Base-by-base conservation (phyloP, 129 eudicot species). In the Tagetes erecta region DNA sequence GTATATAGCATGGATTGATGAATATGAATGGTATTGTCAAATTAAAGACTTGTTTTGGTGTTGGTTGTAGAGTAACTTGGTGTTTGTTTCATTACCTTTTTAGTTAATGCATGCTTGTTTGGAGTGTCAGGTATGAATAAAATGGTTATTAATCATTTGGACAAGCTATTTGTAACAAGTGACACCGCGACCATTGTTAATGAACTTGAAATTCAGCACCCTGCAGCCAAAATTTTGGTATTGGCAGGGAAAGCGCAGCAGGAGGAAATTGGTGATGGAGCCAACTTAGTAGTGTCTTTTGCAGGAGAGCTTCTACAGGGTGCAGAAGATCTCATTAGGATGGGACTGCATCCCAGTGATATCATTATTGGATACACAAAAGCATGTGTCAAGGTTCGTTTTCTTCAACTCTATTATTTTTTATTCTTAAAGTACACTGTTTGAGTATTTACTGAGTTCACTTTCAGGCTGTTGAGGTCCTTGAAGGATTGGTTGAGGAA, bases 141-240 rank as follows among this genome's bases (percentile, higher is more conserved):
- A 92, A 87, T 93, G 98, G 95, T 93, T 80, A 87, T 87, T 36
- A 93, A 90, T 82, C 98, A 93, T 80, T 84, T 93, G 82, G 98
- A 93, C 85, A 93, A 93, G 86, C 92, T 90, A 38, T 87, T 92
- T 72, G 83, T 93, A 69, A 93, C 96, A 44, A 93, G 86, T 71
- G 98, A 93, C 84, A 89, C 96, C 78, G 96, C 89, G 12, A 93
- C 98, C 2, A 93, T 93, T 27, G 95, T 93, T 12, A 93, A 86
- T 78, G 98, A 93, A 70, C 95, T 93, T 42, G 96, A 93, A 83
- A 85, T 93, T 62, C 96, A 90, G 85, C 98, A 90, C 75, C 96
- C 96, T 70, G 98, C 98, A 4, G 92, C 98, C 72, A 93, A 88
- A 73, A 2, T 93, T 27, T 78, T 93, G 83, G 98, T 87, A 39